A percentile compares a stretch with the other conserved stretches of the same genome.
Conservation (phyloP, 805 yeast genomes). For the Candida easanensis region DNA sequence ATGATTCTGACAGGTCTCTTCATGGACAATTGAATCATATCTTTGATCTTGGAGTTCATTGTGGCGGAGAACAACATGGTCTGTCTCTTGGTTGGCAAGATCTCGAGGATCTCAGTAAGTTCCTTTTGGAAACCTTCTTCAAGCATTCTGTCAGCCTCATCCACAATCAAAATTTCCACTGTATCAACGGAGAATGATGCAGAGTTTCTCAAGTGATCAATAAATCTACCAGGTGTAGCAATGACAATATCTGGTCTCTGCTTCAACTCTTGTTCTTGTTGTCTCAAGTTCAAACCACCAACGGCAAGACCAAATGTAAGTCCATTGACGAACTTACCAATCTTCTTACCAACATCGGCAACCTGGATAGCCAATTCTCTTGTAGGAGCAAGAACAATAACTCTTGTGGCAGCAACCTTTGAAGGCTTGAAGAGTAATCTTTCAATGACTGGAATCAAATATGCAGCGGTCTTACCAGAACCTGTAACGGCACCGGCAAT, state of each 20-base stretch:
- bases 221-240: slow-evolving; percentile 98
- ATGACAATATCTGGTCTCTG: slow-evolving; percentile 93
- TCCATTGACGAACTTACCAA: slow-evolving; percentile 73
- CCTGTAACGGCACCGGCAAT: slow-evolving; percentile 99
- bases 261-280: slow-evolving; percentile 92
- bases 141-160: slow-evolving; percentile 98
- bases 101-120: slow-evolving; percentile 80
- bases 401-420: slow-evolving; percentile 84
- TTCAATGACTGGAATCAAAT: slow-evolving; percentile 92
- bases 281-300: slow-evolving; percentile 94
- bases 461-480: slow-evolving; percentile 99
- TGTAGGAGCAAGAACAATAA: slow-evolving; percentile 88
- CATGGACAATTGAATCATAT: slow-evolving; percentile 81
- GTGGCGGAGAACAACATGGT: slow-evolving; percentile 95
- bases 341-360: slow-evolving; percentile 84
- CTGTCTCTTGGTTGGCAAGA: slow-evolving; percentile 89
- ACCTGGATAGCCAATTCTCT: slow-evolving; percentile 98
- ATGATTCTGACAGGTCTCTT: slow-evolving; percentile 89
- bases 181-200: slow-evolving; percentile 87
- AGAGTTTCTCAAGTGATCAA: slow-evolving; percentile 94
- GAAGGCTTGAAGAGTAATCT: slow-evolving; percentile 87
- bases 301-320: slow-evolving; percentile 92
- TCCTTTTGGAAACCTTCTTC: slow-evolving; percentile 99
- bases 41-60: slow-evolving; percentile 91
- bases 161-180: slow-evolving; percentile 89